Base-by-base conservation (phyloP, 164 flowering plant species). In the Annona cherimola region DNA sequence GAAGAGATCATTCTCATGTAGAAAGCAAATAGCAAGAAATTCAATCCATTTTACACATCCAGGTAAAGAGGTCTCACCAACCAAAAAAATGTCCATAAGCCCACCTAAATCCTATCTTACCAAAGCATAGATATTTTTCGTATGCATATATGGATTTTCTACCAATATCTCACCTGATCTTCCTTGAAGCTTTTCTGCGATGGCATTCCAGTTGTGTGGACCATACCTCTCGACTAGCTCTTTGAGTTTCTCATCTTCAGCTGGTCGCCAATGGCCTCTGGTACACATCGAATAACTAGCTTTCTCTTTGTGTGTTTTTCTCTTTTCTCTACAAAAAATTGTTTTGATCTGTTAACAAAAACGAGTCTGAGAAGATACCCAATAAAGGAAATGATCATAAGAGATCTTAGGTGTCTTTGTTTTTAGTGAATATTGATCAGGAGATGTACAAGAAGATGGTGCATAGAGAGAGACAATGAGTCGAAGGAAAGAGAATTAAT, bases 211-310 rank as follows among this genome's bases (percentile, higher is more conserved):
- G 61, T 87, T 89, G 77, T 89, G 94, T 63, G 94, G 91, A 7
- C 94, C 94, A 66, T 85, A 84, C 2, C 73, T 78, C 42, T 87
- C 84, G 16, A 89, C 91, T 63, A 89, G 64, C 76, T 89, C 91
- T 68, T 83, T 69, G 7, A 89, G 88, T 78, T 82, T 87, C 73
- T 87, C 89, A 61, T 89, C 94, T 70, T 89, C 91, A 1, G 90
- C 77, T 4, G 94, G 94, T 76, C 94, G 83, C 94, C 94, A 89
- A 59, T 89, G 94, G 66, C 94, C 91, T 83, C 91, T 87, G 60
- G 79, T 82, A 74, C 94, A 86, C 91, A 89, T 89, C 39, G n/a
- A 54, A 66, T 66, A 42, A 66, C 44, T 19, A 6, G 50, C 19
- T 66, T 26, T 66, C 54, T 42, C 19, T 61, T 61, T n/a, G 26